Conservation (phyloP, 176 grass and related monocot genomes). For the Eleusine coracana region DNA sequence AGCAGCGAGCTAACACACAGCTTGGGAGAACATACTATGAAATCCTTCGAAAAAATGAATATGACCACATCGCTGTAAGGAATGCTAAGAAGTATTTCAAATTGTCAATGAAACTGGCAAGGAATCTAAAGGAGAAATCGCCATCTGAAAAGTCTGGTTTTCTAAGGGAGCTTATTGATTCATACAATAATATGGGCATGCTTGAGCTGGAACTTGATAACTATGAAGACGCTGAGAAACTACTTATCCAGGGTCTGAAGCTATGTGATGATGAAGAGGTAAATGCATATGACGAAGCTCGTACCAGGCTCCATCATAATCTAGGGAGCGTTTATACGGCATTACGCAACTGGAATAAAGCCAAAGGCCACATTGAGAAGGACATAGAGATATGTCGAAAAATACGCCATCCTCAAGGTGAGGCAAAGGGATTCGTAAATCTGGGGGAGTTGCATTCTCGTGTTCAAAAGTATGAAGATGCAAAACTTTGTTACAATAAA, state of each 20-base stretch:
- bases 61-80: slow-evolving; percentile 64
- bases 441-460: slow-evolving; percentile 69
- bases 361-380: slow-evolving; percentile 66
- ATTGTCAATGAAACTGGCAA: slow-evolving; percentile 67
- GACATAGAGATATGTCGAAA: slow-evolving; percentile 85
- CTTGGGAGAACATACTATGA: slow-evolving; percentile 91
- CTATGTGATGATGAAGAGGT: slow-evolving; percentile 97
- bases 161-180: slow-evolving; percentile 89
- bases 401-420: slow-evolving; percentile 82
- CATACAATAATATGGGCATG: slow-evolving; percentile 95
- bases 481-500: slow-evolving; percentile 77
- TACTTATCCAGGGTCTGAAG: slow-evolving; percentile 69
- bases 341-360: slow-evolving; percentile 69
- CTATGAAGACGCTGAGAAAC: slow-evolving; percentile 73
- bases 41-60: slow-evolving; percentile 75
- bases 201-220: slow-evolving; percentile 90
- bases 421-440: slow-evolving; percentile 94
- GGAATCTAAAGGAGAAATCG: slow-evolving; percentile 55
- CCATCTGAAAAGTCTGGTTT: slow-evolving; percentile 44
- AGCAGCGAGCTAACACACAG: slow-evolving; percentile 92
- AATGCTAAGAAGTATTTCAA: slow-evolving; percentile 97
- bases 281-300: slow-evolving; percentile 73
- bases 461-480: slow-evolving; percentile 62
- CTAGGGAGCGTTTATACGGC: slow-evolving; percentile 85
- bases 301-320: slow-evolving; percentile 89